Evolutionary conservation across 2,329 filamentous ascomycete species (phyloP), one percentile per base, ranked within the genome.

Genomic region (Apiospora phragmitis): DNA sequence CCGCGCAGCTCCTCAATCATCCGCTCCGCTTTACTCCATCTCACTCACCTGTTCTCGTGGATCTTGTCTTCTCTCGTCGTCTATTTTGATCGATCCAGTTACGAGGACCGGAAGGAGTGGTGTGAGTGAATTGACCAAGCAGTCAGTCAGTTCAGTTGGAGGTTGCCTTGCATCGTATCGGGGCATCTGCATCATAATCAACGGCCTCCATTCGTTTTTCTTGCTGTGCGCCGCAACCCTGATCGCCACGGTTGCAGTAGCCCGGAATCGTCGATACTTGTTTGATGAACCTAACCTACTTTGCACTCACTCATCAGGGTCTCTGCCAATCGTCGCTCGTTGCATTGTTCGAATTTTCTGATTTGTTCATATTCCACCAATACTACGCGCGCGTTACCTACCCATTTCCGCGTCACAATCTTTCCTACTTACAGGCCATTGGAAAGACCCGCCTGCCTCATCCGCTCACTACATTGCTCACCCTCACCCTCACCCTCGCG

Each of bases 31-130:
- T 62, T 62, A 62, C 55, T 62, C 55, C 55, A 62, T 62, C 55
- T 62, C 18, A 3, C 32, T 62, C 32, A 38, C 55, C 55, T 62
- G 55, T 38, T 62, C 55, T 62, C 55, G 32, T 38, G 55, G 29
- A 62, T 62, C 55, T 62, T 38, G 29, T 55, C 43, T 62, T 59
- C 65, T 24, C 43, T 24, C 43, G 66, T 45, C 70, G 41, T 69
- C 67, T 35, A 70, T 69, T 41, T 69, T 51, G 70, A 71, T 71
- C 67, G 70, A 69, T 68, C 32, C 62, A 49, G 45, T 69, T 71
- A 59, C 51, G 29, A 16, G 51, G 29, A 32, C 29, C 16, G 38
- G 32, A 4, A 32, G 49, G 14, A 38, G 51, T 59, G 51, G 51
- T 59, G 26, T 29, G 51, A 59, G 51, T 21, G 51, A 59, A 59